Evolutionary conservation across 192 early-diverging fungal species (phyloP), one percentile per base, ranked within the genome.

Genomic region (Diversispora epigaea): DNA sequence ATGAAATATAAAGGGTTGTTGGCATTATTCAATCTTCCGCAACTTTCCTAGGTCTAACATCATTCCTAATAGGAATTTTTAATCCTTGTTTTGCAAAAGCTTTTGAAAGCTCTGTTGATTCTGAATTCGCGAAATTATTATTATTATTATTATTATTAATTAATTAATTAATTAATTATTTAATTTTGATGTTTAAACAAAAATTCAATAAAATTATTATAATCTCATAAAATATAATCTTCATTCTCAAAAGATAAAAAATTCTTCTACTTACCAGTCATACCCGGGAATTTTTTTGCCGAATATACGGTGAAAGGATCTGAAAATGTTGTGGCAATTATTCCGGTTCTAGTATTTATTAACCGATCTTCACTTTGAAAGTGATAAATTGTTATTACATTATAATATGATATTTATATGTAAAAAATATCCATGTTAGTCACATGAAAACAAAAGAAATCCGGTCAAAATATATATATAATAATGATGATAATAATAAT

Each of bases 221-320:
- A 46, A 52, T 39, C 25, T 73, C 22, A 54, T 15, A 56, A n/a
- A 49, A 9, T 22, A 57, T 14, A 12, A 9, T 49, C 44, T 47
- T 60, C 58, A 17, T 52, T 56, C 6, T 2, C 25, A 32, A 32
- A n/a, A 32, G 25, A 32, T 58, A 58, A 60, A 8, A 12, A 63
- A 63, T 43, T 40, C 17, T 22, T 15, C 40, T n/a, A n/a, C n/a
- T 63, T 85, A 92, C 91, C 91, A 76, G 89, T 93, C 92, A 93
- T 93, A 62, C 92, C 92, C 0, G 92, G 92, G 71, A 92, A 93
- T 69, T 91, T 92, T 81, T 93, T 93, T 21, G 90, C 89, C 8
- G 92, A 93, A 74, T 87, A 93, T 49, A 93, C 92, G 22, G 89
- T 91, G 68, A 93, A 93, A 15, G 86, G 85, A 19, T 91, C 84